Percentiles rank a stretch among this genome's conserved stretches.
phyloP scores from a whole-genome alignment of 2,329 filamentous ascomycete species.

The Aspergillus sp. region DNA sequence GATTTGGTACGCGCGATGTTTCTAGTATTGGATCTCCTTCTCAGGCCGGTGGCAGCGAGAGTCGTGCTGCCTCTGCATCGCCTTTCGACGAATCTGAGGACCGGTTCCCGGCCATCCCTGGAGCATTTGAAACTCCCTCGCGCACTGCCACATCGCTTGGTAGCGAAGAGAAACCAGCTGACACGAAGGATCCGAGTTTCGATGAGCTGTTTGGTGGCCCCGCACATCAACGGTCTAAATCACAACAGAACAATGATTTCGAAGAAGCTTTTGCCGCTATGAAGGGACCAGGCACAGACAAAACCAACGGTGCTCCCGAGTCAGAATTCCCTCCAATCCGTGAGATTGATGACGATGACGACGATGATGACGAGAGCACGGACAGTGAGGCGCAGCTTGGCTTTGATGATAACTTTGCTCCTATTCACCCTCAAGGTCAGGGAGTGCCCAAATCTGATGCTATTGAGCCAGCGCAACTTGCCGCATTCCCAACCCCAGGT shows the following conservation, averaged over 20 bases:
- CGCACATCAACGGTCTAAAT: slow-evolving; percentile 49
- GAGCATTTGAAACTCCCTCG: slow-evolving; percentile 23
- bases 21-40: slow-evolving; percentile 52
- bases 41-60: slow-evolving; percentile 40
- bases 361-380: slow-evolving; percentile 71
- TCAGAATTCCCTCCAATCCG: slow-evolving; percentile 92
- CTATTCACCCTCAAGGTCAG: slow-evolving; percentile 54
- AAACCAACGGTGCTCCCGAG: slow-evolving; percentile 34
- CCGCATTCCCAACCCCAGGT: slow-evolving; percentile 46
- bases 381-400: slow-evolving; percentile 68
- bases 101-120: slow-evolving; percentile 28
- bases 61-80: slow-evolving; percentile 38
- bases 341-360: slow-evolving; percentile 79
- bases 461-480: slow-evolving; percentile 44
- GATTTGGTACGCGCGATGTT: slow-evolving; percentile 59
- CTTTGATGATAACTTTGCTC: slow-evolving; percentile 91
- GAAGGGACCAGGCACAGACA: slow-evolving; percentile 52
- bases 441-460: slow-evolving; percentile 34
- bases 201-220: slow-evolving; percentile 52
- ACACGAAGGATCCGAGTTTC: slow-evolving; percentile 46
- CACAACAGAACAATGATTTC: slow-evolving; percentile 52
- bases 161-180: slow-evolving; percentile 27
- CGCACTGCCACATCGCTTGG: slow-evolving; percentile 54
- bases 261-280: slow-evolving; percentile 53
- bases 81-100: slow-evolving; percentile 38